Base-by-base conservation (phyloP, 2,329 filamentous ascomycete species). In the Fusarium begoniae region DNA sequence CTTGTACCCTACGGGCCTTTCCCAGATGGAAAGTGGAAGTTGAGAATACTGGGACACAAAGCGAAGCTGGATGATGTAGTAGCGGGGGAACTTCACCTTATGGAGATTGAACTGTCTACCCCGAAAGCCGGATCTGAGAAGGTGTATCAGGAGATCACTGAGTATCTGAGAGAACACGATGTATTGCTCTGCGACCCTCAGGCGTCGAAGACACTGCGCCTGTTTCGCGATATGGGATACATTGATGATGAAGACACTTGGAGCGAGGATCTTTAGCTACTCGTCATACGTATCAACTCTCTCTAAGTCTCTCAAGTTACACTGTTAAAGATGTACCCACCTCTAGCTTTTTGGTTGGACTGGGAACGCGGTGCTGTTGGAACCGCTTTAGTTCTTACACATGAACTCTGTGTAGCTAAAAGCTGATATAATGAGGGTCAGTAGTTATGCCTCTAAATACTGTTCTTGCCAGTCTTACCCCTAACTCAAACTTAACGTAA, bases 71-170 rank as follows among this genome's bases (percentile, higher is more conserved):
- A 77, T 37, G 75, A 77, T 24, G 74, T 77, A 14, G 63, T 60
- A 35, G 73, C 63, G 18, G 73, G 57, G 22, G 40, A 55, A 43
- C 26, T 76, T 43, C 74, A 76, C 30, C 53, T 76, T 18, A 76
- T 76, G 60, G 74, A 76, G 63, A 75, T 76, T 45, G 74, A 76
- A 41, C 43, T 76, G 35, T 69, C 70, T 32, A 64, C 71, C 13
- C 43, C 50, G 8, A 74, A 58, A 37, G 38, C 41, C 24, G 67
- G 61, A 26, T 70, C 59, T 24, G 73, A 74, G 30, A 41, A 47
- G 32, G 63, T 65, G 8, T 69, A 72, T 40, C n/a, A 38, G 37
- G 35, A 48, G 13, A 51, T 75, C 8, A 75, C 66, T 8, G 44
- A 61, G 17, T 53, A 74, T 32, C 47, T 75, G 48, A 45, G 32